A percentile compares a stretch with the other conserved stretches of the same genome.
Conservation (phyloP, 2,329 filamentous ascomycete species). For the Trichophyton mentagrophytes region DNA sequence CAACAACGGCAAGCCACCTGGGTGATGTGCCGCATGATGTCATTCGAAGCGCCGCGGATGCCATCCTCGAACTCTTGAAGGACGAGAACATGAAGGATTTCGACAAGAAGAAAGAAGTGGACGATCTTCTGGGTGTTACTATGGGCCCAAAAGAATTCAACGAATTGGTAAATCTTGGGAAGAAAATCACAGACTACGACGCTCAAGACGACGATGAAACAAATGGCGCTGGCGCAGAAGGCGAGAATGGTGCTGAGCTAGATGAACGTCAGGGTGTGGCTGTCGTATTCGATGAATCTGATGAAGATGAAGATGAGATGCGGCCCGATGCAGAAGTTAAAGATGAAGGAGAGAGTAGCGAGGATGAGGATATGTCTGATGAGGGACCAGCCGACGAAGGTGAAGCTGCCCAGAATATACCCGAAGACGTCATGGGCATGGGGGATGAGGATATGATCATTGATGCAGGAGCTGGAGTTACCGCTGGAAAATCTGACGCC, state of each 20-base stretch:
- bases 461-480: constrained; percentile 46
- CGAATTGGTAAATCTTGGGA: constrained; percentile 86
- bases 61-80: constrained; percentile 79
- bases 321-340: constrained; percentile 72
- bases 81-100: constrained; percentile 93
- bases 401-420: constrained; percentile 26
- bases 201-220: constrained; percentile 83
- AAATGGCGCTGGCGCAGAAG: constrained; percentile 59
- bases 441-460: constrained; percentile 64
- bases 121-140: constrained; percentile 75
- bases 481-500: constrained; percentile 34
- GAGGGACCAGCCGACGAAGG: constrained; percentile 45
- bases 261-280: constrained; percentile 94
- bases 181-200: constrained; percentile 98
- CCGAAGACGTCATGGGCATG: constrained; percentile 35
- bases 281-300: constrained; percentile 89
- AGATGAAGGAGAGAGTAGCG: constrained; percentile 65
- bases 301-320: constrained; percentile 70
- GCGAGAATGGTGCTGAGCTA: constrained; percentile 58
- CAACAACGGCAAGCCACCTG: constrained; percentile 73
- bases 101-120: constrained; percentile 95
- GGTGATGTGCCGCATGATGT: constrained; percentile 89
- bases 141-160: constrained; percentile 89
- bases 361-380: constrained; percentile 59
- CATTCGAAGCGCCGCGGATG: constrained; percentile 86